A percentile compares a stretch with the other conserved stretches of the same genome.
Evolutionary conservation across 345 rosid genomes (phyloP).

Genomic region (Luvunga scandens): DNA sequence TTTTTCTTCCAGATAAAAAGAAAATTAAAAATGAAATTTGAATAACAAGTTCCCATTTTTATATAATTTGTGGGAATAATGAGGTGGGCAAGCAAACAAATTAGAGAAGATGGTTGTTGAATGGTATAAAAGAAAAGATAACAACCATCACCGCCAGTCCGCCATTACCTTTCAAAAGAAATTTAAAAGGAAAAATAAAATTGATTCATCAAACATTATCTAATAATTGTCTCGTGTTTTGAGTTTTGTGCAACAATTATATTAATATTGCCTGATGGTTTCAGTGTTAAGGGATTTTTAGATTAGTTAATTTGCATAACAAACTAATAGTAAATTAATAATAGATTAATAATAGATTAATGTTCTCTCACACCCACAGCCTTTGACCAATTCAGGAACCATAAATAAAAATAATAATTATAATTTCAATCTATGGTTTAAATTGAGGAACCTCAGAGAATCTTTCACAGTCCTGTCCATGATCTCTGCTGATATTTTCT

Average conservation of each 20-base stretch:
- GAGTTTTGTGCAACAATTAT: constrained; percentile 9
- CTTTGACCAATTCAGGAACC: constrained; percentile 33
- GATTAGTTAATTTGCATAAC: background rate
- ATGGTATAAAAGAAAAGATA: constrained; percentile 30
- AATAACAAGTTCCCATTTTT: background rate
- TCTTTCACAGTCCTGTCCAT: constrained; percentile 29
- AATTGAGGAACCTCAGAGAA: constrained; percentile 34
- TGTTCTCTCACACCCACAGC: constrained; percentile 1
- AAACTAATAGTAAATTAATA: background rate
- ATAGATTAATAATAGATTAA: background rate
- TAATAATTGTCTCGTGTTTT: constrained; percentile 12
- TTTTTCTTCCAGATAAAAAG: too few species aligned
- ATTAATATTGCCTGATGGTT: constrained; percentile 8
- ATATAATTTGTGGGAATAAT: constrained; percentile 15
- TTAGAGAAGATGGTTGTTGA: constrained; percentile 48
- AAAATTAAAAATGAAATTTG: background rate
- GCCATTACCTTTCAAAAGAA: constrained; percentile 11
- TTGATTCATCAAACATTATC: constrained; percentile 1
- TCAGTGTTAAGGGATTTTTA: background rate
- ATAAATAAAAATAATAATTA: background rate
- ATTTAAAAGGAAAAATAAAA: background rate
- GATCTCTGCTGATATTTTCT: constrained; percentile 11
- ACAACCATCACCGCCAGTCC: constrained; percentile 33
- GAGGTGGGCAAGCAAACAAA: constrained; percentile 40
- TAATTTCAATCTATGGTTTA: constrained; percentile 19